Conservation (phyloP, 2,329 filamentous ascomycete genomes). For the Trichoderma guizhouense region DNA sequence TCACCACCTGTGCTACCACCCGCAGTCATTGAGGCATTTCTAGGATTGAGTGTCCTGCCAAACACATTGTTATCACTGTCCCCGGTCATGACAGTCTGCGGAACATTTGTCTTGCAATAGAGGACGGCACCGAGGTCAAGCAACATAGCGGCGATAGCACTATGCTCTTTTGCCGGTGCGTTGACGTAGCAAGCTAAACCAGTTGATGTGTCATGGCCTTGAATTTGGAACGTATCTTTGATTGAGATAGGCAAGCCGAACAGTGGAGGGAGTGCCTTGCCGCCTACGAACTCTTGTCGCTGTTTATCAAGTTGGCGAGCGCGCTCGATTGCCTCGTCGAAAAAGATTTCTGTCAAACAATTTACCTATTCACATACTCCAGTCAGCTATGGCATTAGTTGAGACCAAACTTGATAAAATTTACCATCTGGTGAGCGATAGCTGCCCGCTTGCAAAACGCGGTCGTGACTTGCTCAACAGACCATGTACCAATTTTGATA, state of each 20-base stretch:
- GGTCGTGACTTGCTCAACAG: conserved; percentile 17
- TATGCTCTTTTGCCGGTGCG: conserved; percentile 30
- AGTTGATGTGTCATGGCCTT: conserved; percentile 46
- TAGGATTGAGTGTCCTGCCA: conserved; percentile 35
- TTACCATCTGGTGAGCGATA: background rate
- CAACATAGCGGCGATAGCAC: conserved; percentile 30
- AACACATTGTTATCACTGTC: conserved; percentile 36
- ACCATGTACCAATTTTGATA: conserved; percentile 30
- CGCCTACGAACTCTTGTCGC: background rate
- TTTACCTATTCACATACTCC: background rate
- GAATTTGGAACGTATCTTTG: background rate
- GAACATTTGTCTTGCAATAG: conserved; percentile 27
- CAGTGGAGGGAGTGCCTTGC: background rate
- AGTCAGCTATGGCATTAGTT: background rate
- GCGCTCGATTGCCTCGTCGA: background rate
- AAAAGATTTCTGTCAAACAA: conserved; percentile 3
- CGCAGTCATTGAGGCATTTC: conserved; percentile 31
- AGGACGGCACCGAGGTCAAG: conserved; percentile 29
- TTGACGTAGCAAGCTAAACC: conserved; percentile 35
- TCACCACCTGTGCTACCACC: conserved; percentile 40
- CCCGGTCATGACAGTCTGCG: conserved; percentile 25
- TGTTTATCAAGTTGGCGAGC: conserved; percentile 1
- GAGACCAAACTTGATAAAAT: background rate
- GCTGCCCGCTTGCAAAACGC: conserved; percentile 5
- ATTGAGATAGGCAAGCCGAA: background rate